A percentile compares a stretch with the other conserved stretches of the same genome.
These are phyloP conservation scores for Aaosphaeria pasadenensis DNA, from an alignment of 2,329 filamentous ascomycete species.

Conservation along the genomic window DNA sequence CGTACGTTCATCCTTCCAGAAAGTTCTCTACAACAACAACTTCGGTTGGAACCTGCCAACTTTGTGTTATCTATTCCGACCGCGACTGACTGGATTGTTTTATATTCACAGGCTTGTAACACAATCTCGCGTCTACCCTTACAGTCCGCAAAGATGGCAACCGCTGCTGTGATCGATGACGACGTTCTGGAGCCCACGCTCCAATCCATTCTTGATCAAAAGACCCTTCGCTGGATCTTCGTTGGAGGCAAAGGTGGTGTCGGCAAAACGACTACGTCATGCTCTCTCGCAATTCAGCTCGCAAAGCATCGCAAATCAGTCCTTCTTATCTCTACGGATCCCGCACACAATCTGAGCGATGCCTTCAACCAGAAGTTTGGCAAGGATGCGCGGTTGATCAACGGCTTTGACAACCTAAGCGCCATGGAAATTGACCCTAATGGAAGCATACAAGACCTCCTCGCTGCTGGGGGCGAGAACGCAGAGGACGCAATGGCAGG, in stretches of 20 bases:
- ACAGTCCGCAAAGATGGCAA: conserved; percentile 28
- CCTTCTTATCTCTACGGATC: conserved; percentile 96
- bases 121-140: too few relatives aligned
- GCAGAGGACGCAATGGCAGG: conserved; percentile 68
- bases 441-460: conserved; percentile 91
- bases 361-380: conserved; percentile 99
- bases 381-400: conserved; percentile 90
- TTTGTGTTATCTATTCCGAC: too few relatives aligned
- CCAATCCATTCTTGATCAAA: conserved; percentile 92
- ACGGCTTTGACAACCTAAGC: conserved; percentile 89
- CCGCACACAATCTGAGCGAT: conserved; percentile 95
- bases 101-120: too few relatives aligned
- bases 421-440: conserved; percentile 99
- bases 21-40: too few relatives aligned
- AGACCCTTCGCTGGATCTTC: conserved; percentile 96
- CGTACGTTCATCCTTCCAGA: too few relatives aligned
- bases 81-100: too few relatives aligned
- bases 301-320: conserved; percentile 93
- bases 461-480: conserved; percentile 73
- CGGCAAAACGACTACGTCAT: conserved; percentile 99
- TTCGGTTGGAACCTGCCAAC: too few relatives aligned
- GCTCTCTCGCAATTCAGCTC: conserved; percentile 96
- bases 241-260: conserved; percentile 98
- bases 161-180: conserved; percentile 46
- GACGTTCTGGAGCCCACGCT: conserved; percentile 86